Evolutionary conservation across 2,329 filamentous ascomycete species (phyloP), one percentile per base, ranked within the genome.

Genomic region (Sphaerulina populicola): DNA sequence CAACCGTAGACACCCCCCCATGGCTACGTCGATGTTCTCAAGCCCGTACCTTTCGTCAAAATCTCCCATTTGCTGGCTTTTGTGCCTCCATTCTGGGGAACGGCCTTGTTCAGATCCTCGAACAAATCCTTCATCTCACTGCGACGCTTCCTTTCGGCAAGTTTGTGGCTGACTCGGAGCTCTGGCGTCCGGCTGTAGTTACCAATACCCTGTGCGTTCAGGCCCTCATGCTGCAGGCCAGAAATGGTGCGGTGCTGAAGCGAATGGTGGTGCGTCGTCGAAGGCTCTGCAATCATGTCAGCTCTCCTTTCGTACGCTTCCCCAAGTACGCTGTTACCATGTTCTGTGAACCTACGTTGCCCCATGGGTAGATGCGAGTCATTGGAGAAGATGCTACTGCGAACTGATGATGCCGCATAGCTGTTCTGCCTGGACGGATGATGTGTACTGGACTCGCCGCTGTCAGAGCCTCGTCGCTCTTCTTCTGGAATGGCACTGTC

Each of bases 31-130:
- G 21, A n/a, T 33, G 8, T 46, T 7, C 7, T 30, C 35, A 14
- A 15, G 30, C 23, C 66, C 77, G 56, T 72, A 90, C 87, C 85
- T 74, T 91, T 91, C 2, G 85, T 89, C 12, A 94, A 66, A 44
- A 91, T 89, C 62, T 94, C 87, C 87, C 87, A 94, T 62, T 94
- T 94, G 59, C 86, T 90, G 0, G 87, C 87, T 66, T 93, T 94
- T 21, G 84, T 85, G 1, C 87, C 87, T 12, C 87, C 80, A 61
- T 88, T 86, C 60, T 88, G 85, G 1, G 86, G 86, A 71, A 91
- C 83, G 35, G 88, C 74, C 58, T 86, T 83, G 59, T 88, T 80
- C 7, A 93, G 72, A 60, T 88, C 83, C 58, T 93, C 87, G 63
- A 93, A 93, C 0, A 93, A 71, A 62, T 87, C 83, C 71, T 93